Conservation (phyloP, 208 protist species). For the Novymonas esmeraldas region DNA sequence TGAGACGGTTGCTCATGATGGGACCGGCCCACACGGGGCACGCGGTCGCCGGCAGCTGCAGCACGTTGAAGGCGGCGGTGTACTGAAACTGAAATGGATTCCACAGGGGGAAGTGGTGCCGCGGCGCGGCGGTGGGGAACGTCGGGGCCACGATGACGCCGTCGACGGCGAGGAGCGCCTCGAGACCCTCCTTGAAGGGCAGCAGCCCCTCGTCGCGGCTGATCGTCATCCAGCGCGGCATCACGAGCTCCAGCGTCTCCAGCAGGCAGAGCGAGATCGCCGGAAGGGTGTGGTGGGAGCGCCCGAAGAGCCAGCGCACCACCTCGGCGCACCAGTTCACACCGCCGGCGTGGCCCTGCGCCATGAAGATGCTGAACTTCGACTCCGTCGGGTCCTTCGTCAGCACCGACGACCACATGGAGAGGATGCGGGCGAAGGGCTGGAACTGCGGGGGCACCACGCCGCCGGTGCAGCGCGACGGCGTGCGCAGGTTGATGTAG, state of each 20-base stretch:
- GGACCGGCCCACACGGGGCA: constrained; percentile 72
- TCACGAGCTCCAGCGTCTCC: constrained; percentile 47
- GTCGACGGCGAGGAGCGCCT: constrained; percentile 67
- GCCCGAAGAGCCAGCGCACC: constrained; percentile 59
- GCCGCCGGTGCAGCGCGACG: constrained; percentile 60
- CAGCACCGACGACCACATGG: constrained; percentile 71
- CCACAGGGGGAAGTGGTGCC: constrained; percentile 72
- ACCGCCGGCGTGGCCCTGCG: constrained; percentile 38
- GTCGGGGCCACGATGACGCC: constrained; percentile 74
- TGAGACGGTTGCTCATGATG: constrained; percentile 26
- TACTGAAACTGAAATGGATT: constrained; percentile 87
- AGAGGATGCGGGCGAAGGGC: constrained; percentile 60
- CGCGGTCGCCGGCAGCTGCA: constrained; percentile 78
- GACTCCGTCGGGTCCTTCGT: constrained; percentile 65
- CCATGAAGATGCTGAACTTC: constrained; percentile 68
- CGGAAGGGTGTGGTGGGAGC: constrained; percentile 75
- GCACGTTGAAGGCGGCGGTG: constrained; percentile 86
- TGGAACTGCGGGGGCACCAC: constrained; percentile 55
- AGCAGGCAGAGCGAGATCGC: constrained; percentile 75
- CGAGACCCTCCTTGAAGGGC: constrained; percentile 67
- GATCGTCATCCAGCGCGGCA: constrained; percentile 51
- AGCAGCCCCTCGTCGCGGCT: constrained; percentile 28
- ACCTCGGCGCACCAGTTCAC: constrained; percentile 69
- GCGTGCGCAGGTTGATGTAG: constrained; percentile 75
- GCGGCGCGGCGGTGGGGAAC: constrained; percentile 70